Evolutionary conservation across 2,329 filamentous ascomycete species (phyloP), one percentile per base, ranked within the genome.

Genomic region (Apiospora pterosperma): DNA sequence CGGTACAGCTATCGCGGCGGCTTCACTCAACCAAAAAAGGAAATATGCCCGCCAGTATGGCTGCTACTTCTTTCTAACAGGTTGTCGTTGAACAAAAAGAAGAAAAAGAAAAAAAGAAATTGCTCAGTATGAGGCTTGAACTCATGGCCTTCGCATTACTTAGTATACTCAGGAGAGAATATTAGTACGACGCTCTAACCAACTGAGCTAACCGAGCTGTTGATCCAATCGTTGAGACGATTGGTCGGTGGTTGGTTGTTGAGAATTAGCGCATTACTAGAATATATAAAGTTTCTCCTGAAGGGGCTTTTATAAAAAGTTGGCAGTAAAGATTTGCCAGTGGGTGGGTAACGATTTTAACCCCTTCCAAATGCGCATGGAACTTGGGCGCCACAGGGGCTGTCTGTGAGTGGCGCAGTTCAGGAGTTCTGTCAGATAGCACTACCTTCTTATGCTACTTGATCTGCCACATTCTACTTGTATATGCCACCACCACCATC

Each of bases 161-260:
- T 19, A 25, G 38, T 60, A 60, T 60, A 28, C 19, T n/a, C 12
- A 14, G 5, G 21, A 41, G 23, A 25, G 21, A 31, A 60, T 60
- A 60, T 60, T 60, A 60, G 59, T 60, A 60, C 59, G 59, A 60
- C 59, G 59, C 59, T 60, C 59, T 60, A 60, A 60, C 59, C 59
- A 60, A 60, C 59, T 60, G 59, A 60, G 59, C 59, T 60, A 60
- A 60, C 59, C 59, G 59, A 60, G 59, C 59, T 16, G 28, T 39
- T 16, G 34, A 60, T 39, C 58, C 36, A 19, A 28, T 60, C 36
- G 58, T 28, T 52, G 19, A 21, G 19, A 60, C 58, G 58, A 60
- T n/a, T 11, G 36, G 58, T 39, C 58, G 58, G 59, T 60, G 59
- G 25, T 60, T 60, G 36, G 59, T 60, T 59, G 52, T 59, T 61